Percentiles rank a stretch among this genome's conserved stretches.
phyloP scores from a whole-genome alignment of 139 green algal genomes.

The Chlorella sorokiniana region DNA sequence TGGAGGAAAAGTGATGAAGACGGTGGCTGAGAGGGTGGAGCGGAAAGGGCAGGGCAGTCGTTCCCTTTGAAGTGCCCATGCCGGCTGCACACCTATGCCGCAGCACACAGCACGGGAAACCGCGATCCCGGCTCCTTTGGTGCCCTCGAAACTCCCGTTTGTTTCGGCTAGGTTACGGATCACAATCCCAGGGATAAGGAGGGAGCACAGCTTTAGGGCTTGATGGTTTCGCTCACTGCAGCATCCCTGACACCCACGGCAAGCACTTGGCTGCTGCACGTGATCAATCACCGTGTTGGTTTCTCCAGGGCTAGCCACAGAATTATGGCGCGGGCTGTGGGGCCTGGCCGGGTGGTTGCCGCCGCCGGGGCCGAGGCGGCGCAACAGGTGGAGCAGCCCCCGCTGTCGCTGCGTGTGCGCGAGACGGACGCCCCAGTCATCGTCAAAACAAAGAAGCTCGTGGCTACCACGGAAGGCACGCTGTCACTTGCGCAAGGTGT shows the following conservation, averaged over 20 bases:
- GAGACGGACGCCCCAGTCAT: slow-evolving; percentile 78
- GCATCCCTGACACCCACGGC: neutral
- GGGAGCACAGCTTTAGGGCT: neutral
- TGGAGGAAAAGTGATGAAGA: no score
- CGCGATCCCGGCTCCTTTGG: no score
- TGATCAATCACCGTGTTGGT: no score
- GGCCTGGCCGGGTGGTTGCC: neutral
- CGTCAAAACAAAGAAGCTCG: slow-evolving; percentile 71
- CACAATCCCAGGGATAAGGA: neutral
- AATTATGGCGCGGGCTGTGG: neutral
- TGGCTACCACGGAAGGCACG: slow-evolving; percentile 47
- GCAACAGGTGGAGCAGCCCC: slow-evolving; percentile 11
- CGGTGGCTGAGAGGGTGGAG: no score
- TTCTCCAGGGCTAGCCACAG: no score
- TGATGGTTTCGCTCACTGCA: neutral
- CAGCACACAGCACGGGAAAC: no score
- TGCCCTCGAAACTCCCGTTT: no score
- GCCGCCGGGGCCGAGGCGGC: neutral
- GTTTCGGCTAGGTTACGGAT: no score
- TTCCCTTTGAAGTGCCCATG: no score
- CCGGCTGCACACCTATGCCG: no score
- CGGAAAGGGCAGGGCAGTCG: no score
- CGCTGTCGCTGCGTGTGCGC: slow-evolving; percentile 63
- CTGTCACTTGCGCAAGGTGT: slow-evolving; percentile 76
- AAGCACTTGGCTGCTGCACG: no score